phyloP scores from a whole-genome alignment of 352 stramenopile species.

The Globisporangium takayamanum region DNA sequence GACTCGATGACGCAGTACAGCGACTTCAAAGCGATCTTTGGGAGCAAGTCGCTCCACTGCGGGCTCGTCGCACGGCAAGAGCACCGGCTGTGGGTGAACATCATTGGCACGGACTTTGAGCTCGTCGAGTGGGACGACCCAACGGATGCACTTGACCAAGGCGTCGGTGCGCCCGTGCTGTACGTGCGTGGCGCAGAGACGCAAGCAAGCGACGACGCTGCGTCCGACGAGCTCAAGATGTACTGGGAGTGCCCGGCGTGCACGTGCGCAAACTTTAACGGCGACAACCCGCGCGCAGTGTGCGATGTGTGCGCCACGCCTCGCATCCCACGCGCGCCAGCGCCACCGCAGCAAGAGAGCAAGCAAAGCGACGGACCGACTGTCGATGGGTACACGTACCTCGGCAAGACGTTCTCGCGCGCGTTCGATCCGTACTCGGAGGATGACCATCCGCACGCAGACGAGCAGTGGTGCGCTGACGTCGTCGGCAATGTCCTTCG shows the following conservation, averaged over 20 bases:
- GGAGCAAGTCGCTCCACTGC: conserved; percentile 82
- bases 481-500: conserved; percentile 53
- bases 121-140: conserved; percentile 87
- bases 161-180: conserved; percentile 57
- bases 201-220: conserved; percentile 8
- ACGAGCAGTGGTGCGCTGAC: conserved; percentile 73
- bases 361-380: conserved; percentile 14
- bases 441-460: conserved; percentile 51
- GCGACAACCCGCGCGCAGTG: conserved; percentile 64
- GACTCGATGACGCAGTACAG: conserved; percentile 88
- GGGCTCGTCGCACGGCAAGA: conserved; percentile 81
- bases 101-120: conserved; percentile 84
- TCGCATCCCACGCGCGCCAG: conserved; percentile 19
- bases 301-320: conserved; percentile 77
- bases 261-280: conserved; percentile 85
- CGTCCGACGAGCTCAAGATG: conserved; percentile 68
- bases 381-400: conserved; percentile 50
- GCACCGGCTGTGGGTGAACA: conserved; percentile 85
- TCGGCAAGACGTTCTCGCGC: conserved; percentile 55
- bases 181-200: conserved; percentile 23
- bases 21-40: conserved; percentile 83
- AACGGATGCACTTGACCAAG: conserved; percentile 65
- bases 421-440: conserved; percentile 79
- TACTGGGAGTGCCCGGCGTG: conserved; percentile 84
- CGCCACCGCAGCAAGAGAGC: conserved; percentile 16